Conservation (phyloP, 495 filamentous ascomycete genomes). For the Trypethelium eluteriae region DNA sequence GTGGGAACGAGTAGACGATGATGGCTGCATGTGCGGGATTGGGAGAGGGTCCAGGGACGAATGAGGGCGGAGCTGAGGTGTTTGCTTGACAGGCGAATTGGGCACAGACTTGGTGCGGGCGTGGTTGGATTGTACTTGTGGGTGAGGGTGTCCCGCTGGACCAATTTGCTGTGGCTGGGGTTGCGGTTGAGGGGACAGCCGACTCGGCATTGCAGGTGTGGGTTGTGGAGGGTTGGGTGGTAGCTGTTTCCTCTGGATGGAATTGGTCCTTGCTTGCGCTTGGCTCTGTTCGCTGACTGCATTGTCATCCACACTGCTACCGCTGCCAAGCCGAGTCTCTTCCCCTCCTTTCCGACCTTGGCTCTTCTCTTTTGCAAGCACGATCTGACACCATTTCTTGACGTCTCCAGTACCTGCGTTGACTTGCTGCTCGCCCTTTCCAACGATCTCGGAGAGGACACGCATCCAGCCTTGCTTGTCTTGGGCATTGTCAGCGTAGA, state of each 20-base stretch:
- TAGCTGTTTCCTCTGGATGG: conserved; percentile 8
- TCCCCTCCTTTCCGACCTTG: conserved; percentile 18
- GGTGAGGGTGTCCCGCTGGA: background rate
- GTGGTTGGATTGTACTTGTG: conserved; percentile 3
- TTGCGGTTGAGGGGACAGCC: conserved; percentile 2
- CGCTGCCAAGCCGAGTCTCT: background rate
- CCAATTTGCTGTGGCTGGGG: conserved; percentile 7
- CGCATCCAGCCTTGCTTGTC: conserved; percentile 94
- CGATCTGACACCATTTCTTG: conserved; percentile 69
- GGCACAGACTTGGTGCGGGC: conserved; percentile 20
- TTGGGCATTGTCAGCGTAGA: conserved; percentile 80
- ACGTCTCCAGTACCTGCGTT: conserved; percentile 20
- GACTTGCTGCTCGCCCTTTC: conserved; percentile 45
- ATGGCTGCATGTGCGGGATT: background rate
- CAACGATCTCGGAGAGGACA: conserved; percentile 75
- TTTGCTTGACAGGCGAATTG: conserved; percentile 19
- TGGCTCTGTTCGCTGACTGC: background rate
- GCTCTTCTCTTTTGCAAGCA: conserved; percentile 48
- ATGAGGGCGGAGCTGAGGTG: background rate
- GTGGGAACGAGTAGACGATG: background rate
- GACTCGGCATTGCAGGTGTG: background rate
- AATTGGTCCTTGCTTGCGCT: background rate
- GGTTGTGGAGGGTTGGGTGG: conserved; percentile 5
- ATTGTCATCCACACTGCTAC: background rate
- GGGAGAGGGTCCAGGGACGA: background rate